Conservation (phyloP, 257 asterid species). For the Salvia rosmarinus region DNA sequence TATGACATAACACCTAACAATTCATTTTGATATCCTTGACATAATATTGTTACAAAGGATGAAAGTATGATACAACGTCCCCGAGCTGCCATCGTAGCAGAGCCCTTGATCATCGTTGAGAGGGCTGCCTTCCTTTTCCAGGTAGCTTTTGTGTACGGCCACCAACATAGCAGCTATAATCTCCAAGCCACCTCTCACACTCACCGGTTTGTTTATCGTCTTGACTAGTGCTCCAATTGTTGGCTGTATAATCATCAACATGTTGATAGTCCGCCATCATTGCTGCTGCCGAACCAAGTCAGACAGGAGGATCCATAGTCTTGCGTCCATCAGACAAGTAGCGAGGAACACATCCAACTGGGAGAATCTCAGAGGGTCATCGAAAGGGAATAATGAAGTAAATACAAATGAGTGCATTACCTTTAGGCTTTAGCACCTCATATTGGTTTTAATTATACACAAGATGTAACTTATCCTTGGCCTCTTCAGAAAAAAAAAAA, state of each 20-base stretch:
- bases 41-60: neutral
- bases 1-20: too few relatives aligned
- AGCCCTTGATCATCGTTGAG: neutral
- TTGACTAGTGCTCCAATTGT: constrained; percentile 11
- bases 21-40: too few relatives aligned
- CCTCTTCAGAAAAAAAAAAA: too few relatives aligned
- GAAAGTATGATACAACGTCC: neutral
- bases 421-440: neutral
- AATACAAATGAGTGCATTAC: neutral
- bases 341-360: too few relatives aligned
- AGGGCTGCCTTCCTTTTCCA: constrained; percentile 8
- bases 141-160: neutral
- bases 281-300: constrained; percentile 31
- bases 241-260: neutral
- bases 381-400: neutral
- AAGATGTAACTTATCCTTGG: too few relatives aligned
- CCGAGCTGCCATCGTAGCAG: too few relatives aligned
- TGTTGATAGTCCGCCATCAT: constrained; percentile 4
- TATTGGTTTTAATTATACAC: too few relatives aligned
- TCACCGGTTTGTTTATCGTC: neutral
- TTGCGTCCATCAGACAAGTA: neutral
- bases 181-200: constrained; percentile 36
- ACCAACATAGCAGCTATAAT: constrained; percentile 29
- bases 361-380: neutral
- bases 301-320: neutral